phyloP scores from a whole-genome alignment of 208 protist genomes.

The Porcisia deanei region DNA sequence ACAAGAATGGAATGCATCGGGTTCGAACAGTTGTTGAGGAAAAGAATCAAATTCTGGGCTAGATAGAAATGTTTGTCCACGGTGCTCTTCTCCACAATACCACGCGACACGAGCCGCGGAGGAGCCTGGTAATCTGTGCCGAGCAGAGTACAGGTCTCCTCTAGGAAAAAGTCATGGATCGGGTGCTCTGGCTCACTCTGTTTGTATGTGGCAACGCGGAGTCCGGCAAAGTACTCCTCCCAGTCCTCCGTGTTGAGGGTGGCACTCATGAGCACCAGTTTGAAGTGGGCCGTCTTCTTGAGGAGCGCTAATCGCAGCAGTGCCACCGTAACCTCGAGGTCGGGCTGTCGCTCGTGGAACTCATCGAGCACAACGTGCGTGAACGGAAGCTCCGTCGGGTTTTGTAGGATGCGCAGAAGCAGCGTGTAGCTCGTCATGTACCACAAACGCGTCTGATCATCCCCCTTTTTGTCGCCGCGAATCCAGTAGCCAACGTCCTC shows the following conservation, averaged over 20 bases:
- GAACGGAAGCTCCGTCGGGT: constrained; percentile 53
- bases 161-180: constrained; percentile 87
- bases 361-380: constrained; percentile 95
- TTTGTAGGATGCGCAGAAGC: constrained; percentile 69
- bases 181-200: constrained; percentile 73
- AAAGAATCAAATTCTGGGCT: constrained; percentile 61
- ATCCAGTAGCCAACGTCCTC: constrained; percentile 87
- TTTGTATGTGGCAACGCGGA: constrained; percentile 79
- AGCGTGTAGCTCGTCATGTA: constrained; percentile 93
- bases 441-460: constrained; percentile 78
- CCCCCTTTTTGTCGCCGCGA: constrained; percentile 79
- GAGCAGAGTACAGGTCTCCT: constrained; percentile 74
- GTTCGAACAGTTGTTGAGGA: constrained; percentile 52
- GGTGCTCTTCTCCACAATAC: constrained; percentile 51
- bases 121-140: constrained; percentile 54
- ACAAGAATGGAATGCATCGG: constrained; percentile 89
- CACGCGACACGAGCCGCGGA: constrained; percentile 31
- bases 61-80: constrained; percentile 69
- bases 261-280: constrained; percentile 91
- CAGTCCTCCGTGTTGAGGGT: constrained; percentile 90
- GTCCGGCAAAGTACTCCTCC: constrained; percentile 80
- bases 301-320: constrained; percentile 83
- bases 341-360: constrained; percentile 95
- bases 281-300: constrained; percentile 46
- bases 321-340: constrained; percentile 90